These are phyloP conservation scores for Peterozyma xylosa DNA, from an alignment of 805 yeast genomes.

Conservation along the genomic window DNA sequence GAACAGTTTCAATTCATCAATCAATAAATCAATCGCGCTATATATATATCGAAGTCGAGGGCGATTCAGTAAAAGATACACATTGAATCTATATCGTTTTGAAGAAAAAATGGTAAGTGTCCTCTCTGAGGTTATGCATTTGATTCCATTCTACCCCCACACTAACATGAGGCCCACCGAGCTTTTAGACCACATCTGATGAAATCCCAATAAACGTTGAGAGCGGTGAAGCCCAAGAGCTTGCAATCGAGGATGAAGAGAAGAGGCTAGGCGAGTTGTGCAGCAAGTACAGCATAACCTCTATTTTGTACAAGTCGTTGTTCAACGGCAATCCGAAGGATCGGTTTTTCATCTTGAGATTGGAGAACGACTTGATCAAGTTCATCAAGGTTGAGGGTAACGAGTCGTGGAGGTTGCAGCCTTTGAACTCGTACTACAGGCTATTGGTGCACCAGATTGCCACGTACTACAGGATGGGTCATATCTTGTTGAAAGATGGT, in stretches of 20 bases:
- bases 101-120: no score
- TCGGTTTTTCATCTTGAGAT: slow-evolving; percentile 38
- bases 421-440: slow-evolving; percentile 65
- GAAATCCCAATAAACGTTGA: no score
- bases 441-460: slow-evolving; percentile 65
- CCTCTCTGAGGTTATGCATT: no score
- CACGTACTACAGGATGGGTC: slow-evolving; percentile 56
- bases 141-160: no score
- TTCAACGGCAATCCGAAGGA: slow-evolving; percentile 31
- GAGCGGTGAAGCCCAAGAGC: no score
- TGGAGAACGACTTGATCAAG: slow-evolving; percentile 39
- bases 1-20: no score
- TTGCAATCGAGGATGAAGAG: slow-evolving; percentile 8
- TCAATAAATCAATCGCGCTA: no score
- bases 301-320: slow-evolving; percentile 24
- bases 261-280: slow-evolving; percentile 15
- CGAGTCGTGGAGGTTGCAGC: slow-evolving; percentile 34
- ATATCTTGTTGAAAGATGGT: slow-evolving; percentile 44
- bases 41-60: no score
- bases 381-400: slow-evolving; percentile 31
- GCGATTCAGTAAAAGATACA: no score
- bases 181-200: no score
- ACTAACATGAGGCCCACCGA: no score
- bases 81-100: no score
- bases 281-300: slow-evolving; percentile 12